Evolutionary conservation across 1,139 yeast genomes (phyloP).

Genomic region (Diutina siamensis): DNA sequence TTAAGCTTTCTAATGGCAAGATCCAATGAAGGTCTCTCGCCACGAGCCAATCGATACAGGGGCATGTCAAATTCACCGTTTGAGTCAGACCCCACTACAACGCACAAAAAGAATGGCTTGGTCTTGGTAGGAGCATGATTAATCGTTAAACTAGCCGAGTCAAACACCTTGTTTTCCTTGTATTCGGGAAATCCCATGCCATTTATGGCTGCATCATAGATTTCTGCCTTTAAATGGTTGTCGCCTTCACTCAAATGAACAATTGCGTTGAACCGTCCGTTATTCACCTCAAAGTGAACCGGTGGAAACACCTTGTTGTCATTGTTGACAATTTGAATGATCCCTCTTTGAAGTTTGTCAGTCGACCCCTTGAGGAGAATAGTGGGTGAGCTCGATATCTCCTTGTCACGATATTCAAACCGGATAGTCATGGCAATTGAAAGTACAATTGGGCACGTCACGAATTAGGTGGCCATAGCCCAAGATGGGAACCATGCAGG

Average conservation of each 20-base stretch:
- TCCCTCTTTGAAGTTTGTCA: conserved; percentile 14
- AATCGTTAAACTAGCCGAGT: neutral
- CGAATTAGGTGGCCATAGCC: neutral
- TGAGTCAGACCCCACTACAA: conserved; percentile 71
- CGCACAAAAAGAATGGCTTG: conserved; percentile 73
- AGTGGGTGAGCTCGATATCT: conserved; percentile 32
- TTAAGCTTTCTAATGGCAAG: conserved; percentile 70
- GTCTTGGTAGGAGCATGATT: conserved; percentile 41
- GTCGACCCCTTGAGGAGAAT: conserved; percentile 27
- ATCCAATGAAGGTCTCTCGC: conserved; percentile 61
- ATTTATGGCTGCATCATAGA: conserved; percentile 16
- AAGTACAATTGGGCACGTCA: too few species aligned
- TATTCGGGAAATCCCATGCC: conserved; percentile 19
- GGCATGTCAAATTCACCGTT: conserved; percentile 68
- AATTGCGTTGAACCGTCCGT: conserved; percentile 63
- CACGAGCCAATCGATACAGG: conserved; percentile 31
- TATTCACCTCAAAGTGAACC: conserved; percentile 56
- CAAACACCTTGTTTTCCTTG: neutral
- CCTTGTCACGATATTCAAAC: conserved; percentile 26
- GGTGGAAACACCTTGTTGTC: conserved; percentile 50
- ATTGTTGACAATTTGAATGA: conserved; percentile 26
- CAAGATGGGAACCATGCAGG: neutral
- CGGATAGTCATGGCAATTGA: conserved; percentile 10
- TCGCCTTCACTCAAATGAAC: conserved; percentile 60
- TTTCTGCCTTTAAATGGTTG: conserved; percentile 30